Evolutionary conservation across 768 basidiomycete genomes (phyloP).

Genomic region (Mycena albidolilacea): DNA sequence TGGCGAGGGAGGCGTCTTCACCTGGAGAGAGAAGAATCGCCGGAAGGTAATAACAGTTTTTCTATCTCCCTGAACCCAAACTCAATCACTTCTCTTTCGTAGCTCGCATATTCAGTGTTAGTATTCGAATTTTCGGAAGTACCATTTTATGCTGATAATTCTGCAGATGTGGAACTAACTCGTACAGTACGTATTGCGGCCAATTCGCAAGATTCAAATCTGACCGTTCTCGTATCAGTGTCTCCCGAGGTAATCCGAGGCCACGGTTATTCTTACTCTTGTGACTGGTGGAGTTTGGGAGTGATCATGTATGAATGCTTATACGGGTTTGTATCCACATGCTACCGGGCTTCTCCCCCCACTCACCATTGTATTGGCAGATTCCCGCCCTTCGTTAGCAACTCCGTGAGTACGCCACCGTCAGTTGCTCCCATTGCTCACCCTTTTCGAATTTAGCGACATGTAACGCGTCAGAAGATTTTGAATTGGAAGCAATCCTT

Average conservation of each 20-base stretch:
- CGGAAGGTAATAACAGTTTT: constrained; percentile 77
- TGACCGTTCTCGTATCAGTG: constrained; percentile 64
- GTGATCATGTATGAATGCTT: constrained; percentile 98
- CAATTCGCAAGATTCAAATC: constrained; percentile 41
- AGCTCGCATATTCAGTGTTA: constrained; percentile 93
- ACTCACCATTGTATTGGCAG: constrained; percentile 55
- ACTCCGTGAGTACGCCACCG: constrained; percentile 72
- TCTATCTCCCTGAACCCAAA: constrained; percentile 42
- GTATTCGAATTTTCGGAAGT: constrained; percentile 49
- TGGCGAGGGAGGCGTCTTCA: constrained; percentile 88
- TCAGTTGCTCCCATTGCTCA: constrained; percentile 32
- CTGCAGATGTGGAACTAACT: constrained; percentile 85
- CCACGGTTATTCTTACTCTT: constrained; percentile 93
- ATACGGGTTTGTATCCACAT: constrained; percentile 76
- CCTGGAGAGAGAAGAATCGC: constrained; percentile 95
- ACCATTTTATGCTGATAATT: constrained; percentile 42
- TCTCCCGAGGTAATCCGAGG: constrained; percentile 92
- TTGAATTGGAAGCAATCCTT: constrained; percentile 94
- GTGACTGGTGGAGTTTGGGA: constrained; percentile 99
- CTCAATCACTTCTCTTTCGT: constrained; percentile 37
- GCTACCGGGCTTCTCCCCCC: constrained; percentile 29
- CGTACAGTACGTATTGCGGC: constrained; percentile 76
- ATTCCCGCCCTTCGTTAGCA: constrained; percentile 96
- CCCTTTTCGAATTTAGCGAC: constrained; percentile 67
- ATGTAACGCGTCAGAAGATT: constrained; percentile 97